Evolutionary conservation across 2,329 filamentous ascomycete species (phyloP).

Genomic region (Arthrocladium fulminans): DNA sequence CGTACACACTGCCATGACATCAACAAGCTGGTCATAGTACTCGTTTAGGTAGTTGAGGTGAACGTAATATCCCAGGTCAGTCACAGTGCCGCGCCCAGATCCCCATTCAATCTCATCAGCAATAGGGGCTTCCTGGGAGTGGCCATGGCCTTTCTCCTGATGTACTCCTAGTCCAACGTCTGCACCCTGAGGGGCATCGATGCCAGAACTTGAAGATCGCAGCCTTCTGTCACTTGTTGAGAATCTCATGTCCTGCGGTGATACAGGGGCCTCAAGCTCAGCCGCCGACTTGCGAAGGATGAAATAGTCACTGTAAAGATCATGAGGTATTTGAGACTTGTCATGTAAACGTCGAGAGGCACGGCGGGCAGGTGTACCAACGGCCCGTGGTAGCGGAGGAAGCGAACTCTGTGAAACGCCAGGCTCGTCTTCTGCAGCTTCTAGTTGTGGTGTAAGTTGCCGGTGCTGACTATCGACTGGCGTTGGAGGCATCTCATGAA

Average conservation of each 20-base stretch:
- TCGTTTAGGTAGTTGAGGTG: conserved; percentile 35
- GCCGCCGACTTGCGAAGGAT: conserved; percentile 11
- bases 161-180: not conserved
- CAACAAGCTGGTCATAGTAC: conserved; percentile 32
- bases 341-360: conserved; percentile 14
- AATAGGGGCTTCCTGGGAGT: not conserved
- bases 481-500: not conserved
- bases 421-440: not conserved
- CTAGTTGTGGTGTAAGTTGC: not conserved
- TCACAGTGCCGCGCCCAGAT: conserved; percentile 28
- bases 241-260: not conserved
- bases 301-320: conserved; percentile 20
- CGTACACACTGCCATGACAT: conserved; percentile 36
- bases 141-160: not conserved
- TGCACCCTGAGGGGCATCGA: too few species aligned
- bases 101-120: not conserved
- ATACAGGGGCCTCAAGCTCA: conserved; percentile 3
- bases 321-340: conserved; percentile 12
- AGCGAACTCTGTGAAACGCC: too few species aligned
- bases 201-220: not conserved
- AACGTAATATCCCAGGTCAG: conserved; percentile 35
- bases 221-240: not conserved
- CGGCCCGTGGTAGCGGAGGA: not conserved
- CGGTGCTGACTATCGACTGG: not conserved
- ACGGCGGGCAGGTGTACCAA: conserved; percentile 10